These are phyloP conservation scores for Lepiota brunneoincarnata DNA, from an alignment of 768 basidiomycete species.

Conservation along the genomic window DNA sequence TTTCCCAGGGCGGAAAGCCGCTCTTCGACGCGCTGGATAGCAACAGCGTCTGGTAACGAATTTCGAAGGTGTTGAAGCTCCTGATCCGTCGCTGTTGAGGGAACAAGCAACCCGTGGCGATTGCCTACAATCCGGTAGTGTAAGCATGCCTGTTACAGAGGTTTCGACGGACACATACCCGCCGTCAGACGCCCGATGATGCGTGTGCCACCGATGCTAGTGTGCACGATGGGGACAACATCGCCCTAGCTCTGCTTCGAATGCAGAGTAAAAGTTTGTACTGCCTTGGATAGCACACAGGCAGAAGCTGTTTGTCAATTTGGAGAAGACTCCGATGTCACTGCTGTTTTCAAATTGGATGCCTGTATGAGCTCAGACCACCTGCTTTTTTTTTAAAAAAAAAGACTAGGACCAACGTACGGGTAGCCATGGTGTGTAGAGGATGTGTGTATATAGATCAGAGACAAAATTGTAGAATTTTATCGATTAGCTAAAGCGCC, in stretches of 20 bases:
- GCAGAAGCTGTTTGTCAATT: slow-evolving; percentile 98
- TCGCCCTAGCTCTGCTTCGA: slow-evolving; percentile 88
- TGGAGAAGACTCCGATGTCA: slow-evolving; percentile 96
- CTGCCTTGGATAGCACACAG: slow-evolving; percentile 90
- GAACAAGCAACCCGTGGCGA: slow-evolving; percentile 95
- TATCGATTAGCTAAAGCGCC: slow-evolving; percentile 10
- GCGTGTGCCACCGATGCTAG: slow-evolving; percentile 90
- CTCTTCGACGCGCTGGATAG: slow-evolving; percentile 95
- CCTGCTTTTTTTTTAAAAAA: too few relatives aligned
- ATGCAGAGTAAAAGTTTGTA: slow-evolving; percentile 97
- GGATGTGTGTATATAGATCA: slow-evolving; percentile 2
- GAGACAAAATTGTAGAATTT: background rate
- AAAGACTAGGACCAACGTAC: slow-evolving; percentile 27
- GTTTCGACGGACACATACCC: slow-evolving; percentile 43
- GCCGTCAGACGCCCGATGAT: slow-evolving; percentile 93
- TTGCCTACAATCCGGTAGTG: slow-evolving; percentile 59
- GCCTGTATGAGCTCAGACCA: slow-evolving; percentile 43
- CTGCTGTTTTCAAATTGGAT: slow-evolving; percentile 92
- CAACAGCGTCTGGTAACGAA: slow-evolving; percentile 88
- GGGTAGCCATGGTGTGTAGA: slow-evolving; percentile 42
- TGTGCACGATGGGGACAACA: slow-evolving; percentile 94
- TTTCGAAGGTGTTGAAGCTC: slow-evolving; percentile 98
- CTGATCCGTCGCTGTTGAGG: slow-evolving; percentile 94
- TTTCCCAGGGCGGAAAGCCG: slow-evolving; percentile 96
- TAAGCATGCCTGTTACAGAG: background rate